Evolutionary conservation across 163 green algal species (phyloP), one percentile per base, ranked within the genome.

Genomic region (Trebouxiophyceae sp.): DNA sequence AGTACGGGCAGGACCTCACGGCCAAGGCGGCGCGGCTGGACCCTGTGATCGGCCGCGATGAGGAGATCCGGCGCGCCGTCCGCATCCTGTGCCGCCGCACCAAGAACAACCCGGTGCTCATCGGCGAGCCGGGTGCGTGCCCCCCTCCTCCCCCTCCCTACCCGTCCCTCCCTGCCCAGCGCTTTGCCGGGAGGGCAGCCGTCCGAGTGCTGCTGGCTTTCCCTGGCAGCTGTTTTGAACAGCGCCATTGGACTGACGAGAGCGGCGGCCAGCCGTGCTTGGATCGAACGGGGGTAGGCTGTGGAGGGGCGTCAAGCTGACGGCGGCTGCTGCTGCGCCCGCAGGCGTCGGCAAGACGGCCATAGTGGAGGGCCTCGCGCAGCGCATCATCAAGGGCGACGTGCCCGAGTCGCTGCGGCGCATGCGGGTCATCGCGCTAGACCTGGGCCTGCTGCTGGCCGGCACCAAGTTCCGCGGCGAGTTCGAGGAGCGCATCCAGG

Each of bases 101-200:
- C 63, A 97, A 97, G 81, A 96, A 96, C 85, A 97, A 97, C 72
- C 90, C 90, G 0, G 84, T 96, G 33, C 81, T 97, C 31, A 89
- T 97, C 30, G 89, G 90, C 7, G 87, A 95, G 72, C 90, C 90
- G n/a, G 90, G 67, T 73, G 12, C 26, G 58, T 23, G 20, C 45
- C 8, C 4, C n/a, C 31, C 32, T 63, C 20, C 16, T 57, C 16
- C 20, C 46, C 26, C 7, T 34, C 34, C 24, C 5, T 23, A 26
- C n/a, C n/a, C n/a, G n/a, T n/a, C n/a, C n/a, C n/a, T n/a, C n/a
- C n/a, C 44, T 54, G 44, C 19, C 12, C 44, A 54, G 12, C 12
- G 12, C 44, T 19, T n/a, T 54, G 44, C 44, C 44, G 44, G 44
- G 44, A n/a, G n/a, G n/a, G n/a, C n/a, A n/a, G n/a, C n/a, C n/a